These are phyloP conservation scores for Chaetomiaceae sp. DNA, from an alignment of 2,329 filamentous ascomycete genomes.

Conservation along the genomic window DNA sequence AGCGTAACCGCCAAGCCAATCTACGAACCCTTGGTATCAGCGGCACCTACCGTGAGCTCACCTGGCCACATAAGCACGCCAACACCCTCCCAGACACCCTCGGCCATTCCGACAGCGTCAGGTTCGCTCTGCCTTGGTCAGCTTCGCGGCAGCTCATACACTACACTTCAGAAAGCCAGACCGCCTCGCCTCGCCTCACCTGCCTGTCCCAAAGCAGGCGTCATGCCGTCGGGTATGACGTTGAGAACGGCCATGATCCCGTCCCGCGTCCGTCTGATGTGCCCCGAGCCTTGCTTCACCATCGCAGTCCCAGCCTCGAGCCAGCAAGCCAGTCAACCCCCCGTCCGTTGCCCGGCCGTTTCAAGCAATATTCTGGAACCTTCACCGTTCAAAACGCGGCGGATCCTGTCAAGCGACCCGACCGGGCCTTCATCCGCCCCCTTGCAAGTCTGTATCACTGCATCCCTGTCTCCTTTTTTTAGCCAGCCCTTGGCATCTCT, in stretches of 20 bases:
- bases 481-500: neutral
- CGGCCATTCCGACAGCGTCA: neutral
- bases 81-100: neutral
- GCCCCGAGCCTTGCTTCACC: too few species aligned
- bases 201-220: too few species aligned
- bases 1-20: too few species aligned
- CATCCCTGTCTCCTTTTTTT: neutral
- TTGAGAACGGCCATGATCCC: too few species aligned
- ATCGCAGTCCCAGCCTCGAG: too few species aligned
- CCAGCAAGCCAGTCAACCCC: too few species aligned
- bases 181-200: too few species aligned
- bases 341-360: slow-evolving; percentile 22
- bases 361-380: slow-evolving; percentile 25
- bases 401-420: neutral
- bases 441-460: slow-evolving; percentile 9
- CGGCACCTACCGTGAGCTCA: slow-evolving; percentile 3
- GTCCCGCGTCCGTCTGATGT: slow-evolving; percentile 16
- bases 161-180: too few species aligned
- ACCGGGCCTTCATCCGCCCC: neutral
- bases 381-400: neutral
- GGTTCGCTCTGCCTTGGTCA: too few species aligned
- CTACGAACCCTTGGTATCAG: neutral
- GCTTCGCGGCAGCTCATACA: too few species aligned
- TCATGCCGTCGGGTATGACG: too few species aligned
- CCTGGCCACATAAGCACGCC: neutral